Evolutionary conservation across 2,329 filamentous ascomycete genomes (phyloP).

Genomic region (Fusarium albidum): DNA sequence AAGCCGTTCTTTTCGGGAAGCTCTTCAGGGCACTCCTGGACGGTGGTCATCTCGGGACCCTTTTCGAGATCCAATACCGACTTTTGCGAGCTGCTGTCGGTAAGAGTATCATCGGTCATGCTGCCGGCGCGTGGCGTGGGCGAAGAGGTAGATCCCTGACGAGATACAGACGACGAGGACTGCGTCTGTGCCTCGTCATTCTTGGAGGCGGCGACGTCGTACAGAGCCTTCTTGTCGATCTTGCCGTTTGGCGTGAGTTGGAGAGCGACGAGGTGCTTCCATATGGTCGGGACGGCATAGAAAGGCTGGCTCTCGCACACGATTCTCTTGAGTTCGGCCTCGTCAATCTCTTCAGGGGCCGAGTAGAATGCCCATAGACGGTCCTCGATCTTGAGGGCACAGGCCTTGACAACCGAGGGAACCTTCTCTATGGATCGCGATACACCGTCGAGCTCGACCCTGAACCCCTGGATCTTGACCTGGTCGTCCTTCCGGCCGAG

Average conservation of each 20-base stretch:
- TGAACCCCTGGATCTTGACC: slow-evolving; percentile 20
- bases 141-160: slow-evolving; percentile 10
- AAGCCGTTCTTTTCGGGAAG: slow-evolving; percentile 24
- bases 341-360: slow-evolving; percentile 8
- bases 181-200: neutral
- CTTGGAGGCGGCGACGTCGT: slow-evolving; percentile 12
- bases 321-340: slow-evolving; percentile 9
- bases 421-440: slow-evolving; percentile 3
- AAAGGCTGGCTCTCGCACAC: slow-evolving; percentile 19
- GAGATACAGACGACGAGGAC: neutral
- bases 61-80: slow-evolving; percentile 15
- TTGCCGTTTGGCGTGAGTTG: slow-evolving; percentile 29
- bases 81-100: neutral
- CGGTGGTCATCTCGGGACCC: neutral
- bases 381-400: slow-evolving; percentile 2
- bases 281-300: slow-evolving; percentile 23
- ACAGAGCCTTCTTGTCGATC: slow-evolving; percentile 16
- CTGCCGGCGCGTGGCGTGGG: neutral
- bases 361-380: slow-evolving; percentile 15
- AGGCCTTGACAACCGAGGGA: slow-evolving; percentile 1
- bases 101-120: slow-evolving; percentile 1
- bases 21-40: too few species aligned
- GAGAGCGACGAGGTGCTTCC: slow-evolving; percentile 16
- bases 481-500: slow-evolving; percentile 32
- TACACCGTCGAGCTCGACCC: slow-evolving; percentile 7